Evolutionary conservation across 371 early-diverging fungal genomes (phyloP).

Genomic region (Mortierella sp.): DNA sequence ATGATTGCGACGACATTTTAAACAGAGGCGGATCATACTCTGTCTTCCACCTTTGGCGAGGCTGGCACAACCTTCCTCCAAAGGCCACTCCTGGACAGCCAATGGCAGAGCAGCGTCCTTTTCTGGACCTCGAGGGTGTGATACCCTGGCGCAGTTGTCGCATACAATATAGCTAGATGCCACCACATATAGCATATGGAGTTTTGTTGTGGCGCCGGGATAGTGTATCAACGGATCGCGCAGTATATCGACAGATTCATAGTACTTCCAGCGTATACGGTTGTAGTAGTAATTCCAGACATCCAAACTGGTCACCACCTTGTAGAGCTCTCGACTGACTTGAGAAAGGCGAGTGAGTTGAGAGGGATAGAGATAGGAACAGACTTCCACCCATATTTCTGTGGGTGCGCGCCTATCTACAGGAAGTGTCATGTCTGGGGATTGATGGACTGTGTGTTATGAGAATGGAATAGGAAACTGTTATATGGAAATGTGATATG

Average conservation of each 20-base stretch:
- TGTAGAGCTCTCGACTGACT: neutral
- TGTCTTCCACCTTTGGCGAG: neutral
- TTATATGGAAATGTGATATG: too few relatives aligned
- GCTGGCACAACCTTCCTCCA: neutral
- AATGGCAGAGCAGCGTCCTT: neutral
- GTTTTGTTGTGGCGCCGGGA: neutral
- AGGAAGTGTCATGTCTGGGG: too few relatives aligned
- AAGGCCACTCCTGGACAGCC: neutral
- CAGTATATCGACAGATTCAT: neutral
- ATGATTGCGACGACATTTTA: neutral
- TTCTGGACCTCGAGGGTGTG: neutral
- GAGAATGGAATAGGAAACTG: too few relatives aligned
- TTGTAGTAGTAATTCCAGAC: neutral
- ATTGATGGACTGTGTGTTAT: too few relatives aligned
- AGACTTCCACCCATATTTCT: neutral
- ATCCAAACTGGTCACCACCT: neutral
- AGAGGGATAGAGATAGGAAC: neutral
- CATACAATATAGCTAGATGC: neutral
- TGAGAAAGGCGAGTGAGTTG: neutral
- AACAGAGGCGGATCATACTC: neutral
- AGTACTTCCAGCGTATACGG: neutral
- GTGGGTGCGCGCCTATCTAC: too few relatives aligned
- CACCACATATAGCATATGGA: neutral
- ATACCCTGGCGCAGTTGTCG: neutral
- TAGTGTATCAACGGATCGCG: neutral